Evolutionary conservation across 163 green algal genomes (phyloP), one percentile per base, ranked within the genome.

Genomic region (Scenedesmus sp.): DNA sequence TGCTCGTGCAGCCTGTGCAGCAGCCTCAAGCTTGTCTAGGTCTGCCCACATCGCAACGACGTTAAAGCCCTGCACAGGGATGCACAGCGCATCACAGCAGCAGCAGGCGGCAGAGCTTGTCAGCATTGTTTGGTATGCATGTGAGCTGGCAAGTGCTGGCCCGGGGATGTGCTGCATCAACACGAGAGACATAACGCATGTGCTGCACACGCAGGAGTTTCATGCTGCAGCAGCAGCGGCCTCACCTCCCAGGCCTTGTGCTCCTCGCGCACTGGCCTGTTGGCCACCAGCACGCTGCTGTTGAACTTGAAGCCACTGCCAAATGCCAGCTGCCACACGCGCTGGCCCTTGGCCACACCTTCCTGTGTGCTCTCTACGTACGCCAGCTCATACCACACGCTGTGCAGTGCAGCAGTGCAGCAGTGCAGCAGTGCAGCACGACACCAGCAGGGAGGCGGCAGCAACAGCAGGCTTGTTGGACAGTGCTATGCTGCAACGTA

Each of bases 261-360:
- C 20, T 33, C 3, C 51, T 87, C 82, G 40, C 33, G 43, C 53
- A 79, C 87, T 4, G 22, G 70, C 81, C 88, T 79, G 80, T 92
- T 92, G 88, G 88, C 88, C 12, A 83, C 42, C 98, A 98, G 99
- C 44, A 99, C 97, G 4, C 95, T 96, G 81, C 93, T 97, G 95
- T 99, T 99, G 95, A 97, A 99, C 96, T 99, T 99, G 96, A 99
- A 99, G 44, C 98, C 98, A 12, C 91, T 96, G 86, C 97, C 97
- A 93, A 99, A 99, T 40, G 95, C 97, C 90, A 99, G 96, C 94
- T 99, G 97, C 96, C 96, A 98, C 30, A 98, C 90, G 49, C 93
- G 83, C 42, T 98, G 95, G 26, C 95, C 95, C 13, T 93, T 85
- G 24, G 83, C 84, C 40, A 98, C 40, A 18, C 88, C 92, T 1